Evolutionary conservation across 2,329 filamentous ascomycete species (phyloP).

Genomic region (Phaeosphaeria sp.): DNA sequence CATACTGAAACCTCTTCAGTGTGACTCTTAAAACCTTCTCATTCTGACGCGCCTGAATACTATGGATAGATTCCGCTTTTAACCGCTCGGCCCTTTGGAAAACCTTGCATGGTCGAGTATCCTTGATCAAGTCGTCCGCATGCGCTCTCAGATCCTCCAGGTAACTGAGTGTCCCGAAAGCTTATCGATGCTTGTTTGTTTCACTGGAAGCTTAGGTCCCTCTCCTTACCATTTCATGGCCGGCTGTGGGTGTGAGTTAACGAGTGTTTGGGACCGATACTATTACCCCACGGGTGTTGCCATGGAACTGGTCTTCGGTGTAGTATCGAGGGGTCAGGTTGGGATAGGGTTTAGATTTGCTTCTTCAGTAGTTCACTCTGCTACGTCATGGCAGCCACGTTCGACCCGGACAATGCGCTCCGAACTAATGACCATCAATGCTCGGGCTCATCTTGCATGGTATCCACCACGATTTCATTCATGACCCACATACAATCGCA

Average conservation of each 20-base stretch:
- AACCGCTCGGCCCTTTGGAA: too few species aligned
- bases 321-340: neutral
- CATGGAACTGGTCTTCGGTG: neutral
- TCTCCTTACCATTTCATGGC: neutral
- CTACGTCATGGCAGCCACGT: neutral
- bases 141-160: too few species aligned
- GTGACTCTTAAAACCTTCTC: too few species aligned
- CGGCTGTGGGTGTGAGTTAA: neutral
- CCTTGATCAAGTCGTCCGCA: too few species aligned
- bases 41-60: too few species aligned
- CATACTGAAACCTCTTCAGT: too few species aligned
- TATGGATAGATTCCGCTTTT: too few species aligned
- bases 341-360: neutral
- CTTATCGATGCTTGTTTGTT: neutral
- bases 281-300: neutral
- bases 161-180: neutral
- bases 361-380: neutral
- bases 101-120: too few species aligned
- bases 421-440: neutral
- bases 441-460: neutral
- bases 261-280: neutral
- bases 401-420: neutral
- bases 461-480: neutral
- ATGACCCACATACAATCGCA: neutral
- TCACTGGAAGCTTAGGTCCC: neutral